These are phyloP conservation scores for Erysimum cheiri DNA, from an alignment of 441 rosid species.

Conservation along the genomic window DNA sequence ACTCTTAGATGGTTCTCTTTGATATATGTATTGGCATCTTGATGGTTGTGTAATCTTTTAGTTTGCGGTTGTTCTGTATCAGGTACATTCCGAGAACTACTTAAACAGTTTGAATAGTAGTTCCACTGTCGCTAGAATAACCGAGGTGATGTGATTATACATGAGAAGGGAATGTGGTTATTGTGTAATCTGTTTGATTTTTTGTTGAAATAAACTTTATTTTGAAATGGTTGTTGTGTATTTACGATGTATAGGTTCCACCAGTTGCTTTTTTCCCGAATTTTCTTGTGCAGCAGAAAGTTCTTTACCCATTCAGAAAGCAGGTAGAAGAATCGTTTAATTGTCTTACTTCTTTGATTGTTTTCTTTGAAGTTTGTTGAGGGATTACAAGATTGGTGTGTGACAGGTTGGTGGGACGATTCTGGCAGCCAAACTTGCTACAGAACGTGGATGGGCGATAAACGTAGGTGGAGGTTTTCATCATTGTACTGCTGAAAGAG, in stretches of 20 bases:
- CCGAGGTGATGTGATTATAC: conserved; percentile 58
- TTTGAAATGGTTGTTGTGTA: not conserved
- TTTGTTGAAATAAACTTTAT: conserved; percentile 7
- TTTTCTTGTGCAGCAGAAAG: conserved; percentile 74
- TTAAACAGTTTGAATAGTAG: conserved; percentile 81
- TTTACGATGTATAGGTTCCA: conserved; percentile 63
- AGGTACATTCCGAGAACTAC: conserved; percentile 87
- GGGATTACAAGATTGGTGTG: conserved; percentile 27
- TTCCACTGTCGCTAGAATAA: conserved; percentile 71
- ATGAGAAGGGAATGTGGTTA: not conserved
- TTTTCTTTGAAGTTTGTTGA: conserved; percentile 3
- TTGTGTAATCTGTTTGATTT: not conserved
- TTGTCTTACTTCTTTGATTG: conserved; percentile 6
- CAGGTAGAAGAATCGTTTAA: conserved; percentile 57
- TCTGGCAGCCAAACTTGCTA: conserved; percentile 89
- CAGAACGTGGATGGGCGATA: conserved; percentile 92
- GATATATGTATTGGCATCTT: not conserved
- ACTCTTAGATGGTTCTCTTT: not conserved
- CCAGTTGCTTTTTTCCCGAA: conserved; percentile 84
- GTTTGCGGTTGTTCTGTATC: conserved; percentile 28
- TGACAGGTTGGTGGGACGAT: conserved; percentile 91
- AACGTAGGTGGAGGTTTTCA: conserved; percentile 98
- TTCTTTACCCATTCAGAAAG: conserved; percentile 81
- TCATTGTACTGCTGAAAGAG: conserved; percentile 82
- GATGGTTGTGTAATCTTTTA: conserved; percentile 1